Base-by-base conservation (phyloP, 345 rosid genomes). In the Hypericum perforatum region DNA sequence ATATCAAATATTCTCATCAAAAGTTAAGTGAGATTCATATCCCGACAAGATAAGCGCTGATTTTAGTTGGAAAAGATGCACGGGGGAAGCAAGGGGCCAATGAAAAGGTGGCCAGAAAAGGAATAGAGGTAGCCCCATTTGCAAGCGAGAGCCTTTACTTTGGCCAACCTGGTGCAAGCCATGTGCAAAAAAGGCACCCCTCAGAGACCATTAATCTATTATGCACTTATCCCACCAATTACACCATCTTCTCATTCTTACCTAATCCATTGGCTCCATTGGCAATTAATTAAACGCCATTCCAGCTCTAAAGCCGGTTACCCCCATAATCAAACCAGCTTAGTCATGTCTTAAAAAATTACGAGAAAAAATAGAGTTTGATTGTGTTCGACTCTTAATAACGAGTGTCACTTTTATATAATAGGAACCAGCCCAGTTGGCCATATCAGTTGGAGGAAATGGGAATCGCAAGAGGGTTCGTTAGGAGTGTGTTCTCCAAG, bases 391-490 rank as follows among this genome's bases (percentile, higher is more conserved):
- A 22, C 32, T 22, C 32, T n/a, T 22, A 53, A 7, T 38, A 45
- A 61, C 41, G 72, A 58, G 62, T 70, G 71, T 53, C 63, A 65
- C 66, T 54, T 66, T 43, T 61, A 16, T 66, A 69, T 66, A 74
- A 58, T 38, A 64, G 54, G 54, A 42, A 53, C 46, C 63, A 58
- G 15, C 68, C 55, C 53, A 46, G 43, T 60, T 42, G 54, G 59
- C 37, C 37, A 52, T 38, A 40, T 37, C 44, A 62, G 37, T 11
- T 57, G 48, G 43, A 43, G 43, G 51, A 76, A 64, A 89, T 90
- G 97, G 97, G 97, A 29, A 80, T 86, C 55, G 76, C 82, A 42
- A 79, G 83, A 63, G 89, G 74, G 70, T 43, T 83, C 37, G 87
- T 82, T 39, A 82, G 68, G 74, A 77, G 76, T 53, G 78, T 82